phyloP scores from a whole-genome alignment of 2,329 filamentous ascomycete species.

The Calonectria hongkongensis region DNA sequence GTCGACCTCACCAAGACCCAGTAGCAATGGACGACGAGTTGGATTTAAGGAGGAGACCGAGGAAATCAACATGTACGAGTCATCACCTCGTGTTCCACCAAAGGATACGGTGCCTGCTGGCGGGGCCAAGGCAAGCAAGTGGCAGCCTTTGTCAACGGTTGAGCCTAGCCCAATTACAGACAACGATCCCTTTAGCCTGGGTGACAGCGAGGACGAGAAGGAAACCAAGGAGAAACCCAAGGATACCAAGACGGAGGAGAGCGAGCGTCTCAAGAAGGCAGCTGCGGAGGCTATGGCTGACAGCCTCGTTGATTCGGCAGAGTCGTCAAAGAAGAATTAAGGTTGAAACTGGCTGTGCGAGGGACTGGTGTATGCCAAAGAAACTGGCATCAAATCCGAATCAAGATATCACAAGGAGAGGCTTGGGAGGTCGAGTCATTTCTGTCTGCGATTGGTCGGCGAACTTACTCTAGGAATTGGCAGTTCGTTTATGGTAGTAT shows the following conservation, averaged over 20 bases:
- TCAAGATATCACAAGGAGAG: constrained; percentile 23
- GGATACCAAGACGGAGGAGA: constrained; percentile 73
- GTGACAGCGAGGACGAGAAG: constrained; percentile 96
- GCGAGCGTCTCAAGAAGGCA: constrained; percentile 78
- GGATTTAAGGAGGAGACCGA: constrained; percentile 80
- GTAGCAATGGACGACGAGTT: constrained; percentile 69
- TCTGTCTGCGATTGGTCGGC: constrained; percentile 36
- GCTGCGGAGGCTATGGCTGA: constrained; percentile 78
- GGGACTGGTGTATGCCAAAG: constrained; percentile 21
- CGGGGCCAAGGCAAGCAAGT: constrained; percentile 89
- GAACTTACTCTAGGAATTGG: constrained; percentile 34
- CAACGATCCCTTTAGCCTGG: constrained; percentile 96
- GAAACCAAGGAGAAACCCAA: constrained; percentile 73
- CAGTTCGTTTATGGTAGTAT: constrained; percentile 42
- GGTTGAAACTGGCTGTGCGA: neutral
- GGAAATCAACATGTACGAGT: constrained; percentile 86
- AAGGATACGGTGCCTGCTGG: constrained; percentile 68
- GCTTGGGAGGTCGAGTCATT: constrained; percentile 36
- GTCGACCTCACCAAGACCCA: constrained; percentile 70
- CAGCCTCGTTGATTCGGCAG: constrained; percentile 66
- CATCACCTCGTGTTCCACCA: constrained; percentile 73
- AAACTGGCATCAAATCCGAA: constrained; percentile 14
- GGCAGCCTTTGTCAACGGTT: constrained; percentile 93
- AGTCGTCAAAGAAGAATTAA: constrained; percentile 60
- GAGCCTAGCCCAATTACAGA: constrained; percentile 88